phyloP scores from a whole-genome alignment of 352 stramenopile species.

The Plasmopara muralis region DNA sequence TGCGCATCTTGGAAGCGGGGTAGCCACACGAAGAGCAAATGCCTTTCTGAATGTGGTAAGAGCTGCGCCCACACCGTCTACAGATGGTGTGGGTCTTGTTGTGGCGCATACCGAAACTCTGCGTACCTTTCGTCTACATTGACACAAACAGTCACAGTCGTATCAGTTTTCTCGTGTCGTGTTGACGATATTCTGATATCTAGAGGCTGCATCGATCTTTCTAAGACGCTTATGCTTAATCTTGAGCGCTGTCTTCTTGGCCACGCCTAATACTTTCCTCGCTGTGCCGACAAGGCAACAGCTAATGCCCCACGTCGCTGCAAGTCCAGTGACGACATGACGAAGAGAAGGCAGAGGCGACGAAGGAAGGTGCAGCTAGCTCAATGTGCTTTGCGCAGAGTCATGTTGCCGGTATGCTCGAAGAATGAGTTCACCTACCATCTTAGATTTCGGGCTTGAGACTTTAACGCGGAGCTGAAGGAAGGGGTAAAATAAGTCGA shows the following conservation, averaged over 20 bases:
- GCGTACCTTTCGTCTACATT: slow-evolving; percentile 98
- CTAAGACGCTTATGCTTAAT: background rate
- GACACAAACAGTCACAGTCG: slow-evolving; percentile 12
- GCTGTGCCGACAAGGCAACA: too few species aligned
- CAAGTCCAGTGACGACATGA: too few species aligned
- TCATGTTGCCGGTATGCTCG: background rate
- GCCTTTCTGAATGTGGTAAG: slow-evolving; percentile 99
- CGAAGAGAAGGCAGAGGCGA: slow-evolving; percentile 3
- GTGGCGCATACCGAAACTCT: slow-evolving; percentile 99
- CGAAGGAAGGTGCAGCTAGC: slow-evolving; percentile 1
- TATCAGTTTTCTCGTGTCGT: slow-evolving; percentile 14
- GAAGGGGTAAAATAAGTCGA: slow-evolving; percentile 80
- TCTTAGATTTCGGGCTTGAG: slow-evolving; percentile 75
- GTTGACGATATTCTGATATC: background rate
- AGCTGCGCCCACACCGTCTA: slow-evolving; percentile 97
- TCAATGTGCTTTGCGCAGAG: background rate
- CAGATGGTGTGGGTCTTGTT: slow-evolving; percentile 99
- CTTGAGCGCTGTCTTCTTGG: background rate
- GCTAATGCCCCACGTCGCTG: too few species aligned
- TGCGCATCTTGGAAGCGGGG: slow-evolving; percentile 96
- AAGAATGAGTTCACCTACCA: slow-evolving; percentile 37
- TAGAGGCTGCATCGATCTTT: background rate
- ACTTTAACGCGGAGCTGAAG: slow-evolving; percentile 85
- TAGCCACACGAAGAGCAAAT: slow-evolving; percentile 98
- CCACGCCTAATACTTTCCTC: too few species aligned